Evolutionary conservation across 2,329 filamentous ascomycete genomes (phyloP).

Genomic region (Penicillium frequentans): DNA sequence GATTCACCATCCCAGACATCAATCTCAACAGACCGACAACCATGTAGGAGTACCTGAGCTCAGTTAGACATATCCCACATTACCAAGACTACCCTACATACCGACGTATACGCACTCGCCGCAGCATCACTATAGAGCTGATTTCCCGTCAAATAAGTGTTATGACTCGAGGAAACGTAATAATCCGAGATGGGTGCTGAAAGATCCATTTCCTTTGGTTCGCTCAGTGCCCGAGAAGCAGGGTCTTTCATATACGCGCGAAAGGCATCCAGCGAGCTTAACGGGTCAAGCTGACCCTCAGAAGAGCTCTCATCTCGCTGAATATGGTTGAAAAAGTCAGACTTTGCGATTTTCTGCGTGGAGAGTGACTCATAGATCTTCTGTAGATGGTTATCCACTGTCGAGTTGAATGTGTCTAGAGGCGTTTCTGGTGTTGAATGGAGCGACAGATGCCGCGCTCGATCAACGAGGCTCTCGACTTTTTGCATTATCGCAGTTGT

Average conservation of each 20-base stretch:
- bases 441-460: constrained; percentile 17
- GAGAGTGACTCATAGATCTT: constrained; percentile 34
- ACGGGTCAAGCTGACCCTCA: constrained; percentile 8
- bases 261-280: constrained; percentile 44
- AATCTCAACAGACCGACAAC: constrained; percentile 89
- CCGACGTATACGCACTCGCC: constrained; percentile 74
- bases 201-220: constrained; percentile 54
- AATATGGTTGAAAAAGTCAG: constrained; percentile 25
- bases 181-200: constrained; percentile 78
- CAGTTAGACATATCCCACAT: background rate
- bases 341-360: constrained; percentile 13
- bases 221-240: constrained; percentile 44
- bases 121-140: constrained; percentile 78
- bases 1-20: constrained; percentile 84
- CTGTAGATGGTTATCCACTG: constrained; percentile 35
- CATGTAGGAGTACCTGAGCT: constrained; percentile 67
- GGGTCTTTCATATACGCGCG: constrained; percentile 50
- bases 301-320: constrained; percentile 15
- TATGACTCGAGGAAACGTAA: constrained; percentile 93
- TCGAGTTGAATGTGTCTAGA: constrained; percentile 29
- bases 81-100: constrained; percentile 40
- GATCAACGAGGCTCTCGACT: constrained; percentile 20
- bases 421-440: constrained; percentile 2
- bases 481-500: constrained; percentile 12
- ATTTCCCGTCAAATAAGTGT: constrained; percentile 86